These are phyloP conservation scores for Fonsecaea erecta DNA, from an alignment of 2,329 filamentous ascomycete species.

Conservation along the genomic window DNA sequence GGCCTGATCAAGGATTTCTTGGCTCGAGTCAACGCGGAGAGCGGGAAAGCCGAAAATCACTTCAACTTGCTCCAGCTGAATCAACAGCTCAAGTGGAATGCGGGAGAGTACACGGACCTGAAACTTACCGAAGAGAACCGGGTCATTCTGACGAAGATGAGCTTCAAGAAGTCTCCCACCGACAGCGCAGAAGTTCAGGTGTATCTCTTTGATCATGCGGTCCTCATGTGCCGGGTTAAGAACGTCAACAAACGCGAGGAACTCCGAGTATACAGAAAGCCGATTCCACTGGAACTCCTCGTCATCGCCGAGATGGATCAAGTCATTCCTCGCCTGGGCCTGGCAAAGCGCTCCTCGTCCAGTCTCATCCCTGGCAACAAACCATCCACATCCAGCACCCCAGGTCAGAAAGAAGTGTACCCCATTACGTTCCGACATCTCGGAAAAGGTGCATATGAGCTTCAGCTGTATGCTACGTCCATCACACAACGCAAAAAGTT, in stretches of 20 bases:
- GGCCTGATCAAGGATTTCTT: slow-evolving; percentile 84
- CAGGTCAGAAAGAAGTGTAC: slow-evolving; percentile 72
- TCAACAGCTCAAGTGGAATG: slow-evolving; percentile 86
- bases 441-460: slow-evolving; percentile 92
- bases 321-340: slow-evolving; percentile 78
- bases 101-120: slow-evolving; percentile 88
- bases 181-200: slow-evolving; percentile 89
- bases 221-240: slow-evolving; percentile 89
- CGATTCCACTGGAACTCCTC: slow-evolving; percentile 90
- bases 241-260: slow-evolving; percentile 91
- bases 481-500: slow-evolving; percentile 90
- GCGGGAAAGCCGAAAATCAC: slow-evolving; percentile 94
- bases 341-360: slow-evolving; percentile 84
- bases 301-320: slow-evolving; percentile 98
- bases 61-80: slow-evolving; percentile 94
- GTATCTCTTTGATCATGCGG: slow-evolving; percentile 94
- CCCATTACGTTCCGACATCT: slow-evolving; percentile 96
- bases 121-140: slow-evolving; percentile 92
- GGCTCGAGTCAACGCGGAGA: slow-evolving; percentile 88
- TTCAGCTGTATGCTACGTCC: slow-evolving; percentile 84
- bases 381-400: slow-evolving; percentile 51
- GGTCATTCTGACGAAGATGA: slow-evolving; percentile 91
- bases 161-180: slow-evolving; percentile 87
- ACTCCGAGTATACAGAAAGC: slow-evolving; percentile 91
- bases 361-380: slow-evolving; percentile 73